Evolutionary conservation across 75 land plant genomes (phyloP), one percentile per base, ranked within the genome.

Genomic region (Gnetum montanum): DNA sequence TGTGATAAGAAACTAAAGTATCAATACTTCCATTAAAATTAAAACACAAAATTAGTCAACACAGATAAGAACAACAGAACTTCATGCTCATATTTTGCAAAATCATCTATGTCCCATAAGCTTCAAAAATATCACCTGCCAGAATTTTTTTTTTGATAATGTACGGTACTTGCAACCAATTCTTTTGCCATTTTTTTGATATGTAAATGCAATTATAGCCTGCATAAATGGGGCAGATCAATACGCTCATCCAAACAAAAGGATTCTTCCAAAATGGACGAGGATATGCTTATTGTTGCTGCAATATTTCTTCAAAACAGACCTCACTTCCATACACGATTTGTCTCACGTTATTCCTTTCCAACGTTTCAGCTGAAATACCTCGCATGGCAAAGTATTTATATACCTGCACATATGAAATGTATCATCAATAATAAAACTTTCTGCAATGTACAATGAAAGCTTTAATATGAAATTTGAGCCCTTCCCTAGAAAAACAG

Each of bases 121-220:
- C 4, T 53, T 53, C 36, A 10, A 6, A 34, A 53, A 27, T 23
- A 19, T 34, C 16, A 88, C 94, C 84, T 95, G 90, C 88, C 85
- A 90, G 66, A 95, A 95, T 38, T 55, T 68, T 61, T 90, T 90
- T 19, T 52, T n/a, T n/a, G n/a, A 23, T 23, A 67, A 33, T 46
- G 59, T 73, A n/a, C 96, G 80, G 53, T 77, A 95, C 45, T 90
- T 95, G 77, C 91, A 95, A 53, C 68, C 78, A 10, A 90, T 72
- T 43, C 86, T 71, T 28, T 30, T 24, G 28, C 82, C 85, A 61
- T 81, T 65, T 51, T 61, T 41, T 31, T 70, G 28, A 49, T 83
- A 95, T 1, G 88, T 54, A 49, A 95, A 95, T 51, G 85, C 99
- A 67, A 95, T 86, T 35, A 48, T 72, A 59, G 72, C 25, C 90